These are phyloP conservation scores for Physcomitrium patens DNA, from an alignment of 225 moss, liverwort and hornwort genomes.

Conservation along the genomic window DNA sequence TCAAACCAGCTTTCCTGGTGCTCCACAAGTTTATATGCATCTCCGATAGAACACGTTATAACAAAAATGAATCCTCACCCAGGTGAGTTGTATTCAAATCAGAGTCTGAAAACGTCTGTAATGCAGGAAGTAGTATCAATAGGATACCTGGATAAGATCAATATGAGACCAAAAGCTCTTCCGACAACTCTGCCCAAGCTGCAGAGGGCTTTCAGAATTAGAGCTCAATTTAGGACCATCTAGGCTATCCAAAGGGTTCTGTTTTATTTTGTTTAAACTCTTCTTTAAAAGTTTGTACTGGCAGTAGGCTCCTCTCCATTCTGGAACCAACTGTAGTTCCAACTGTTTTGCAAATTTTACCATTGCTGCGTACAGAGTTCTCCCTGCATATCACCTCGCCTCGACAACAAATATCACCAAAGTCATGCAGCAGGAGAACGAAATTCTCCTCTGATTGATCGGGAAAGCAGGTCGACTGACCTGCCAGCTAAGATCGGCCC, in stretches of 20 bases:
- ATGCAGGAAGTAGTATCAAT: slow-evolving; percentile 5
- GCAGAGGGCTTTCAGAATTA: slow-evolving; percentile 43
- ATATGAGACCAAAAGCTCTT: slow-evolving; percentile 68
- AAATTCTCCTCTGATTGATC: slow-evolving; percentile 19
- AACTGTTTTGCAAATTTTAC: slow-evolving; percentile 87
- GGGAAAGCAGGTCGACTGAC: slow-evolving; percentile 50
- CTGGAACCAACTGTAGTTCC: slow-evolving; percentile 75
- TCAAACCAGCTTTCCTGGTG: slow-evolving; percentile 24
- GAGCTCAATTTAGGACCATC: slow-evolving; percentile 53
- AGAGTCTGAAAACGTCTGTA: slow-evolving; percentile 8
- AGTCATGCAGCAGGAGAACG: slow-evolving; percentile 28
- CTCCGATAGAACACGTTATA: slow-evolving; percentile 1
- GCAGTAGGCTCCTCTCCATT: slow-evolving; percentile 87
- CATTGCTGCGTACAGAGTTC: slow-evolving; percentile 51
- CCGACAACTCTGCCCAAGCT: slow-evolving; percentile 49
- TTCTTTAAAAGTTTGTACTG: slow-evolving; percentile 80
- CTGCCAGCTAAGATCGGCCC: slow-evolving; percentile 58
- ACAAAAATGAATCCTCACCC: neutral
- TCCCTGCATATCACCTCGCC: slow-evolving; percentile 42
- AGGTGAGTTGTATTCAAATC: neutral
- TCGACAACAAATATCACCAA: slow-evolving; percentile 30
- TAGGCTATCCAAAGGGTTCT: slow-evolving; percentile 55
- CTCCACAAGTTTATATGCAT: slow-evolving; percentile 15
- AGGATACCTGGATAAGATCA: slow-evolving; percentile 58
- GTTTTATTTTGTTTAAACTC: slow-evolving; percentile 61